Conservation (phyloP, 2,329 filamentous ascomycete genomes). For the Alternaria arborescens region DNA sequence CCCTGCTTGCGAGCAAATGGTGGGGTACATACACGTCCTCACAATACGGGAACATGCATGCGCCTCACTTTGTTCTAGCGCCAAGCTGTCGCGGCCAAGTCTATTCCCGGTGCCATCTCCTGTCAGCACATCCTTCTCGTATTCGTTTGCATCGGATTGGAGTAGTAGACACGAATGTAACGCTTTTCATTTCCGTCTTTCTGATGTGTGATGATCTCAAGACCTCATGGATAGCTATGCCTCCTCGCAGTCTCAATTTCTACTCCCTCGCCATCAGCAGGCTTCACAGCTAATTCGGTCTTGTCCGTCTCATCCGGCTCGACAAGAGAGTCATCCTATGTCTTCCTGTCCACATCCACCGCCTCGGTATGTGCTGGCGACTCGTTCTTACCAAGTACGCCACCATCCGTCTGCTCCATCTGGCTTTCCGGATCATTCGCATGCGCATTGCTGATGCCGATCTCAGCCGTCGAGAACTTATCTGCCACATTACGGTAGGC, state of each 20-base stretch:
- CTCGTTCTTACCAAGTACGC: constrained; percentile 19
- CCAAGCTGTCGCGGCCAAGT: background rate
- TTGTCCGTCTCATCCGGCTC: background rate
- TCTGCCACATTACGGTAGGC: constrained; percentile 71
- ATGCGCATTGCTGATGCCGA: constrained; percentile 53
- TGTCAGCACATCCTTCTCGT: constrained; percentile 1
- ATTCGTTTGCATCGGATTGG: background rate
- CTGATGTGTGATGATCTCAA: background rate
- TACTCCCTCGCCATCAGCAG: background rate
- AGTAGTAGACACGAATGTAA: background rate
- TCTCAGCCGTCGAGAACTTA: constrained; percentile 56
- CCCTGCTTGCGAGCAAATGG: constrained; percentile 5
- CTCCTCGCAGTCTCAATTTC: background rate
- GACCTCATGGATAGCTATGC: background rate
- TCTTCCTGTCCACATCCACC: constrained; percentile 19
- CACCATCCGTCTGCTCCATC: constrained; percentile 2
- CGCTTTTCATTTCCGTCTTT: background rate
- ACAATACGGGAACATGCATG: background rate
- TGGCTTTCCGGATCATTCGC: constrained; percentile 45
- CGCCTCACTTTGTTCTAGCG: background rate
- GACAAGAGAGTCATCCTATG: constrained; percentile 4
- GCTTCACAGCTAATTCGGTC: background rate
- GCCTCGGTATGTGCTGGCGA: constrained; percentile 26
- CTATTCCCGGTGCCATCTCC: background rate
- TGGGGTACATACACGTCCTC: background rate